Evolutionary conservation across 2,329 filamentous ascomycete genomes (phyloP).

Genomic region (Aquanectria penicillioides): DNA sequence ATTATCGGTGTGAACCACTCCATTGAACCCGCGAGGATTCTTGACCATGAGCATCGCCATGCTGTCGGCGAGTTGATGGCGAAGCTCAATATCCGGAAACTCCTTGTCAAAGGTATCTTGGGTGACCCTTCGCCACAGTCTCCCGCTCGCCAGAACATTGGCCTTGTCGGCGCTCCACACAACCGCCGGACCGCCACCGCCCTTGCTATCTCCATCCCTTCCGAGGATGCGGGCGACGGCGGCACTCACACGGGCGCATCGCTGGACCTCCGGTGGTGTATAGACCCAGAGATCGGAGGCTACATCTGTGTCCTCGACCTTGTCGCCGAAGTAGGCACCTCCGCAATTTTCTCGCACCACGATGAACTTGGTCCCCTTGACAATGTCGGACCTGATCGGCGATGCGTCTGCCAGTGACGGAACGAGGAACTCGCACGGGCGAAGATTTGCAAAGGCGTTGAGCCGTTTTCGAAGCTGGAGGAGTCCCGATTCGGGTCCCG

Average conservation of each 20-base stretch:
- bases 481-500: conserved; percentile 57
- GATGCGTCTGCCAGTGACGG: conserved; percentile 52
- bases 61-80: conserved; percentile 59
- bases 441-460: conserved; percentile 61
- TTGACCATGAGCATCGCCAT: conserved; percentile 60
- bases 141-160: conserved; percentile 61
- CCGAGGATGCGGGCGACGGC: conserved; percentile 52
- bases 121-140: conserved; percentile 59
- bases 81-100: conserved; percentile 54
- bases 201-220: conserved; percentile 34
- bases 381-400: conserved; percentile 56
- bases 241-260: conserved; percentile 57
- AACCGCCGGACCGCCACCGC: conserved; percentile 46
- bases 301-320: conserved; percentile 53
- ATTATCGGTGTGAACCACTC: conserved; percentile 59
- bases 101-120: conserved; percentile 52
- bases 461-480: conserved; percentile 52
- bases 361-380: conserved; percentile 58
- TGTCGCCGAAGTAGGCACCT: conserved; percentile 60
- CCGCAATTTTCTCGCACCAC: conserved; percentile 61
- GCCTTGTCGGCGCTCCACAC: conserved; percentile 63
- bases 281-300: conserved; percentile 62
- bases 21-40: conserved; percentile 57
- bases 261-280: conserved; percentile 55
- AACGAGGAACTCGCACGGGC: conserved; percentile 58